Base-by-base conservation (phyloP, 192 early-diverging fungal species). In the Cetraspora pellucida region DNA sequence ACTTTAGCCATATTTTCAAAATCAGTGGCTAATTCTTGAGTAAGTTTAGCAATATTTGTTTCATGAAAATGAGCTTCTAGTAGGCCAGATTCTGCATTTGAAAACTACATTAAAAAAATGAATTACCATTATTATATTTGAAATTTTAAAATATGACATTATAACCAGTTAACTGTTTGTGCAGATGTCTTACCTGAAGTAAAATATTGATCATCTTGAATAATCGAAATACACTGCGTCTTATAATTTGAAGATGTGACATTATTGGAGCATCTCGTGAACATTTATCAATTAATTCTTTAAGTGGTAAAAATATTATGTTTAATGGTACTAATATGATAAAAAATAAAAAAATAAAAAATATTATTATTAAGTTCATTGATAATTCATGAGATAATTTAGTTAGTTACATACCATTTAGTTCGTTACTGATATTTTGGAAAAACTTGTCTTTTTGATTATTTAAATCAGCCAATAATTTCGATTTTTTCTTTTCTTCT, bases 151-250 rank as follows among this genome's bases (percentile, higher is more conserved):
- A 65, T 31, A 65, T 31, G 28, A 10, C 5, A 37, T 43, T n/a
- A n/a, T n/a, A n/a, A n/a, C n/a, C n/a, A n/a, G n/a, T n/a, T n/a
- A n/a, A n/a, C n/a, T n/a, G n/a, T n/a, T n/a, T n/a, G n/a, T n/a
- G n/a, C n/a, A n/a, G n/a, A n/a, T 17, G 2, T 49, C 31, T 47
- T 28, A 75, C 73, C 54, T 91, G 87, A 16, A 91, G 71, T 2
- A 91, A 70, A 0, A 75, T 81, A 74, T 89, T 91, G 25, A 91
- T 85, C 3, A 91, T 78, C 61, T 84, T 87, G 14, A 89, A 76
- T n/a, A 91, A 78, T 28, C 89, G 81, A 25, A 78, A 28, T 0
- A 86, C 81, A 49, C 89, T 91, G 25, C 86, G 77, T 9, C 80
- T 78, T n/a, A 87, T 79, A 63, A 89, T 79, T 30, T 85, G 73